Base-by-base conservation (phyloP, 768 basidiomycete species). In the Suillus paluster region DNA sequence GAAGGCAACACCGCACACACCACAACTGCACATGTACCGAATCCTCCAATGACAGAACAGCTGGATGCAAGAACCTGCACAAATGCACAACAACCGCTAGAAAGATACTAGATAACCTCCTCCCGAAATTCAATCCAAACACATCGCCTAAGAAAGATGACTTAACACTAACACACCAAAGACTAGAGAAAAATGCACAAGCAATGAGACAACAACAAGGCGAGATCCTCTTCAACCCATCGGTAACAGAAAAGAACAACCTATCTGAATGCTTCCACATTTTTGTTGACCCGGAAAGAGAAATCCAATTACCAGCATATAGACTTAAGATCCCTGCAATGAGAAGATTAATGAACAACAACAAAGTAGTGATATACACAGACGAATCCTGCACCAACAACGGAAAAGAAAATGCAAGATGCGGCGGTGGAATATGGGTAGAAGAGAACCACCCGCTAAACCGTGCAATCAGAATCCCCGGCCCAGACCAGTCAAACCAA, bases 341-440 rank as follows among this genome's bases (percentile, higher is more conserved):
- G 3, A 52, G 23, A 19, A 11, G 6, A 1, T 7, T 14, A 21
- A 7, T n/a, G n/a, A n/a, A 53, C 5, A 53, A n/a, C n/a, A 23
- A 19, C 10, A 10, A 5, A 8, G 2, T 53, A 8, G 57, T n/a
- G 2, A 49, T 62, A 2, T 61, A 56, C 36, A 68, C 67, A 34
- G 66, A 68, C 38, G 66, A 66, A 10, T 68, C 67, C 5, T 64
- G 63, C 33, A 5, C 58, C 1, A 50, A 63, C 25, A 68, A 68
- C 57, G 67, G 66, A 0, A 39, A 42, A 41, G 58, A 60, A 3
- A 57, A 68, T 36, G 68, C 64, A 1, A 45, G 30, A 36, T 68
- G 67, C 0, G 69, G 72, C 0, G 62, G 64, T 1, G 71, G 73
- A 3, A 30, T 71, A 10, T 73, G 60, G 63, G 64, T 58, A 23